phyloP scores from a whole-genome alignment of 73 alveolate genomes.

The Paramecium sexaurelia region DNA sequence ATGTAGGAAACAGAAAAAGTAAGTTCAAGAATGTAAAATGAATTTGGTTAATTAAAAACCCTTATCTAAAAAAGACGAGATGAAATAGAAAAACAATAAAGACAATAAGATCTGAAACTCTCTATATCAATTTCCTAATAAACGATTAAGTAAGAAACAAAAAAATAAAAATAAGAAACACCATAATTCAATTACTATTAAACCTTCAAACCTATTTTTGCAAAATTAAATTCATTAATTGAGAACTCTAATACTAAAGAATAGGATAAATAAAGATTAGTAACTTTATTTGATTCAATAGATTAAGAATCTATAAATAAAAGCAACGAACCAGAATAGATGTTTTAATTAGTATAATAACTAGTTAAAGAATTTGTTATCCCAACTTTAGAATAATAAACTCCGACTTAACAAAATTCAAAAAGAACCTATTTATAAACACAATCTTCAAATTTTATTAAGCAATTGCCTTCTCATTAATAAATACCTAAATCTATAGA shows the following conservation, averaged over 20 bases:
- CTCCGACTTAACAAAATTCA: neutral
- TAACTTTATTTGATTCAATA: conserved; percentile 8
- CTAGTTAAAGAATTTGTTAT: conserved; percentile 3
- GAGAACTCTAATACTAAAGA: conserved; percentile 8
- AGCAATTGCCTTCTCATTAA: neutral
- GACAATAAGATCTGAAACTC: neutral
- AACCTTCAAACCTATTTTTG: conserved; percentile 47
- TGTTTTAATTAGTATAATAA: neutral
- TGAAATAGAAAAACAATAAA: conserved; percentile 3
- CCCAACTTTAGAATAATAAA: neutral
- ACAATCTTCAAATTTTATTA: neutral
- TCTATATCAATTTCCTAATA: neutral
- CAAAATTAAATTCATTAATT: neutral
- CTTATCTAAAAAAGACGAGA: neutral
- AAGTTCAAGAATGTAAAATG: conserved; percentile 27
- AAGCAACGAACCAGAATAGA: neutral
- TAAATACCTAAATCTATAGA: neutral
- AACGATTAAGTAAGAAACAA: neutral
- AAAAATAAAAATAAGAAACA: neutral
- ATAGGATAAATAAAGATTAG: neutral
- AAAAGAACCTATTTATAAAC: neutral
- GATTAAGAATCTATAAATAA: neutral
- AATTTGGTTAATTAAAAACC: conserved; percentile 16
- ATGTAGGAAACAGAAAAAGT: conserved; percentile 18
- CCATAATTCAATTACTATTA: conserved; percentile 2